These are phyloP conservation scores for Cutaneotrichosporon spelunceum DNA, from an alignment of 1,284 basidiomycete genomes.

Conservation along the genomic window DNA sequence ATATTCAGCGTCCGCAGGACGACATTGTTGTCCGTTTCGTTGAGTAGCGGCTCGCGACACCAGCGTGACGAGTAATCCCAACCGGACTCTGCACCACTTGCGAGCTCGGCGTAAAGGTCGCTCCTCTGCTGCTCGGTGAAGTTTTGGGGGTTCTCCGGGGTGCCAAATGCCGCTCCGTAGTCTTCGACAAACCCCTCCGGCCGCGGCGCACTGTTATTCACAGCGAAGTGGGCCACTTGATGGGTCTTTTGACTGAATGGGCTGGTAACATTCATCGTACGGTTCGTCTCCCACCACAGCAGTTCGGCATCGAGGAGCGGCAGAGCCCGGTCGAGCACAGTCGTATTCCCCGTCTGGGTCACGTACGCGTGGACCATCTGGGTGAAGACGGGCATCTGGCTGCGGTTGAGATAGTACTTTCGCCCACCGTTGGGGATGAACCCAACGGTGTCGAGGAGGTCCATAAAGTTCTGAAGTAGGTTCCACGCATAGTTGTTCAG, in stretches of 20 bases:
- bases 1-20: conserved; percentile 71
- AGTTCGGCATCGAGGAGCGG: conserved; percentile 68
- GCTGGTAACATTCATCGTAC: conserved; percentile 68
- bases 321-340: conserved; percentile 63
- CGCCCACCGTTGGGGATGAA: conserved; percentile 90
- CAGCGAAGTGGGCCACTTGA: conserved; percentile 67
- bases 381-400: conserved; percentile 83
- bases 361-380: conserved; percentile 71
- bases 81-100: conserved; percentile 77
- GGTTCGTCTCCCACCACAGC: conserved; percentile 74
- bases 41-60: conserved; percentile 55
- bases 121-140: conserved; percentile 63
- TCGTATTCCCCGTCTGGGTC: conserved; percentile 59
- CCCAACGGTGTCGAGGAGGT: conserved; percentile 68
- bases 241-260: conserved; percentile 66
- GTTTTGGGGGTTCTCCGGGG: conserved; percentile 52
- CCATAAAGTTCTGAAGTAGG: conserved; percentile 88
- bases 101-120: conserved; percentile 81
- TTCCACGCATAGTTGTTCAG: conserved; percentile 69
- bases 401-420: conserved; percentile 67
- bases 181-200: conserved; percentile 70
- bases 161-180: conserved; percentile 69
- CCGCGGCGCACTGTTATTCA: conserved; percentile 76
- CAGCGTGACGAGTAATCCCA: conserved; percentile 55
- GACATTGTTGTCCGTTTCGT: conserved; percentile 53